Conservation (phyloP, 2,329 filamentous ascomycete genomes). For the Gaeumannomyces tritici region DNA sequence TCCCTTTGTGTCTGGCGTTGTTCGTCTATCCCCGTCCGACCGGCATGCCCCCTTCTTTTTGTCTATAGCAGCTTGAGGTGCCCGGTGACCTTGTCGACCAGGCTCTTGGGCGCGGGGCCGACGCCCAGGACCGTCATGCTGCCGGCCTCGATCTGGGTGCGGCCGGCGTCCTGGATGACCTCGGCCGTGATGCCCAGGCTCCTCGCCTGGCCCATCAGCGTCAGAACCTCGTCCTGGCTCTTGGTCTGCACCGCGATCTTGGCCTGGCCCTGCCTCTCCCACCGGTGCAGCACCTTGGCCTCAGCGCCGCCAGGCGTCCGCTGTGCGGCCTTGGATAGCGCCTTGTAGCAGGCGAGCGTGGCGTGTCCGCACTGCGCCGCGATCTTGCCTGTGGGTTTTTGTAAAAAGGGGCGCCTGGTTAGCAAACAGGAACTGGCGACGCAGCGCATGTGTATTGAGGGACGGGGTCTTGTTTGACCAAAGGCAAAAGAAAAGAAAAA, state of each 20-base stretch:
- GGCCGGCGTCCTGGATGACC: conserved; percentile 88
- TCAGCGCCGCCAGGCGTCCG: conserved; percentile 40
- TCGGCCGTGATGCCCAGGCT: conserved; percentile 80
- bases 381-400: conserved; percentile 66
- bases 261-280: conserved; percentile 80
- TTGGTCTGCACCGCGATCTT: conserved; percentile 91
- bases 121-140: conserved; percentile 88
- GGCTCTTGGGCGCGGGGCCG: conserved; percentile 70
- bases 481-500: too few species aligned
- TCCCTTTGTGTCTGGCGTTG: too few species aligned
- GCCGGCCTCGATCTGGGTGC: conserved; percentile 91
- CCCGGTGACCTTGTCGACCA: conserved; percentile 80
- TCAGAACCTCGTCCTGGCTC: conserved; percentile 72
- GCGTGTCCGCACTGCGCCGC: conserved; percentile 92
- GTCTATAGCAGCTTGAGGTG: conserved; percentile 78
- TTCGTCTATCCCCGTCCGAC: too few species aligned
- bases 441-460: too few species aligned
- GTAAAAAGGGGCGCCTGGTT: neutral
- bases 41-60: too few species aligned
- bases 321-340: conserved; percentile 48
- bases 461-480: neutral
- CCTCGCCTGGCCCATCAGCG: conserved; percentile 66
- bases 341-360: conserved; percentile 96
- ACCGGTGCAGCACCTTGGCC: conserved; percentile 62
- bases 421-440: neutral